phyloP scores from a whole-genome alignment of 306 rosid genomes.

The Arachis hypogaea region DNA sequence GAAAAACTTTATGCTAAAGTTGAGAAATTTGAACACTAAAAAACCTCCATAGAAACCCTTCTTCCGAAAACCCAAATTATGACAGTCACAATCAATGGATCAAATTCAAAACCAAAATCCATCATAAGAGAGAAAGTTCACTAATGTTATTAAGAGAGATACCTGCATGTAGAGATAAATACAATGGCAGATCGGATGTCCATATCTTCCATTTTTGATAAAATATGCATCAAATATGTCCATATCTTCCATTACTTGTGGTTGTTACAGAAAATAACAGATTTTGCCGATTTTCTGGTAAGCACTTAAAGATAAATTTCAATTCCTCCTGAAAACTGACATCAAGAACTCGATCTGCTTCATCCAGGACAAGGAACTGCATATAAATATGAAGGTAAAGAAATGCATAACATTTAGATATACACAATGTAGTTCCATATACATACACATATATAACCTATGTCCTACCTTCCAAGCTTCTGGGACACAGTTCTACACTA shows the following conservation, averaged over 20 bases:
- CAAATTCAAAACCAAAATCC: neutral
- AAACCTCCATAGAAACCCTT: slow-evolving; percentile 5
- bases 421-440: slow-evolving; percentile 11
- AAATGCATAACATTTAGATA: neutral
- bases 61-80: neutral
- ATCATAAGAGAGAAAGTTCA: neutral
- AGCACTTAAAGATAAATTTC: slow-evolving; percentile 69
- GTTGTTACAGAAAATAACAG: slow-evolving; percentile 83
- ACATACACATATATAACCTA: neutral
- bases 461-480: slow-evolving; percentile 1
- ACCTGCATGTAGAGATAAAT: slow-evolving; percentile 83
- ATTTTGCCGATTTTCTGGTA: slow-evolving; percentile 86
- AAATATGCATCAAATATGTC: slow-evolving; percentile 63
- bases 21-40: neutral
- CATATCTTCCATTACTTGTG: slow-evolving; percentile 64
- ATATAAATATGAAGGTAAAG: slow-evolving; percentile 8
- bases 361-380: slow-evolving; percentile 89
- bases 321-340: slow-evolving; percentile 83
- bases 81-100: neutral
- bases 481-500: neutral
- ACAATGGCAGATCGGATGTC: slow-evolving; percentile 79
- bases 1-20: neutral
- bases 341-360: slow-evolving; percentile 90
- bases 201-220: slow-evolving; percentile 78
- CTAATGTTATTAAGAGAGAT: slow-evolving; percentile 37